Percentiles rank a stretch among this genome's conserved stretches.
phyloP scores from a whole-genome alignment of 2,329 filamentous ascomycete genomes.

The Dendryphion nanum region DNA sequence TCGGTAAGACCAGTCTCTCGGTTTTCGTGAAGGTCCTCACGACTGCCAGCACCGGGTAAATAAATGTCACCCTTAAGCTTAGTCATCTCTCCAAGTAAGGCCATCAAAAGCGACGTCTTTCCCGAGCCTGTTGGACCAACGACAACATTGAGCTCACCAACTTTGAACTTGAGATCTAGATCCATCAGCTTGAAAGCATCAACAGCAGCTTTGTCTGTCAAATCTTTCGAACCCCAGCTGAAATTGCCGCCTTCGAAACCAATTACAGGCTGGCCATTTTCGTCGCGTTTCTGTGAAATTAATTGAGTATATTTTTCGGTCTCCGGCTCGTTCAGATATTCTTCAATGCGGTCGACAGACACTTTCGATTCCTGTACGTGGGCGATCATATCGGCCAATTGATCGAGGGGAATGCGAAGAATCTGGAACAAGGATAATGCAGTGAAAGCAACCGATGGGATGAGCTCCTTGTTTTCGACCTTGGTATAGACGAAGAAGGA shows the following conservation, averaged over 20 bases:
- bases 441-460: slow-evolving; percentile 92
- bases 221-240: slow-evolving; percentile 72
- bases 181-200: slow-evolving; percentile 77
- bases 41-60: slow-evolving; percentile 79
- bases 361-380: slow-evolving; percentile 98
- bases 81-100: slow-evolving; percentile 93
- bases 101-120: slow-evolving; percentile 96
- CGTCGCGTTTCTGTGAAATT: slow-evolving; percentile 65
- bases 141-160: slow-evolving; percentile 88
- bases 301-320: slow-evolving; percentile 94
- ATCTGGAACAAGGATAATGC: slow-evolving; percentile 94
- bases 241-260: slow-evolving; percentile 84
- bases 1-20: slow-evolving; percentile 84
- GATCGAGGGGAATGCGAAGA: slow-evolving; percentile 87
- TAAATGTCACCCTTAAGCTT: slow-evolving; percentile 75
- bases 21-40: slow-evolving; percentile 79
- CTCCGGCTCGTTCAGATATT: slow-evolving; percentile 89
- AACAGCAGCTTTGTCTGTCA: slow-evolving; percentile 55
- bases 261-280: slow-evolving; percentile 70
- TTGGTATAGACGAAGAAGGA: slow-evolving; percentile 93
- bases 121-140: slow-evolving; percentile 91
- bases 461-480: slow-evolving; percentile 82
- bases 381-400: slow-evolving; percentile 97
- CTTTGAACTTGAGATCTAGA: slow-evolving; percentile 75
- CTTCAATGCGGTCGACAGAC: slow-evolving; percentile 92